Conservation (phyloP, 768 basidiomycete genomes). For the Xerocomus potaroensis region DNA sequence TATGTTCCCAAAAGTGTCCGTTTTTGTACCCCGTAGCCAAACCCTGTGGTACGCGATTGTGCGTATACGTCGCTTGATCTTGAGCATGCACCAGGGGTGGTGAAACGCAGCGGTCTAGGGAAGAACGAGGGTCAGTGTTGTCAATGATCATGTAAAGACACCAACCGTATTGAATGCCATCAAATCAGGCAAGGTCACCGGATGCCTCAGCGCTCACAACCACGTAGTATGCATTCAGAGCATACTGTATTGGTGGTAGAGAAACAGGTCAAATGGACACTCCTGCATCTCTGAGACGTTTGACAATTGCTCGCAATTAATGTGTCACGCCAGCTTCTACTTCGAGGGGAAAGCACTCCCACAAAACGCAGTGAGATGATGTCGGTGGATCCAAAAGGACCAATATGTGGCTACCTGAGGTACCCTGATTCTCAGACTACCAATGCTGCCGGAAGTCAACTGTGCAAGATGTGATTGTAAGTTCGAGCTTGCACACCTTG, state of each 20-base stretch:
- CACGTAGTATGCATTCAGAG: slow-evolving; percentile 94
- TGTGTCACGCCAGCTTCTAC: slow-evolving; percentile 43
- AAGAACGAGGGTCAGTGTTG: background rate
- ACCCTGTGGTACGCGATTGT: slow-evolving; percentile 59
- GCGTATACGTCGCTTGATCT: slow-evolving; percentile 61
- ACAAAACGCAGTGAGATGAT: background rate
- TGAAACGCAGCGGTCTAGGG: slow-evolving; percentile 47
- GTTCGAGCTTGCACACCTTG: slow-evolving; percentile 36
- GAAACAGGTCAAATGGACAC: slow-evolving; percentile 70
- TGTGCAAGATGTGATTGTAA: slow-evolving; percentile 13
- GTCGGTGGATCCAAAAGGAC: background rate
- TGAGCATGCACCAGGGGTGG: slow-evolving; percentile 39
- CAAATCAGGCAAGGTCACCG: slow-evolving; percentile 86
- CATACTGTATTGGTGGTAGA: slow-evolving; percentile 63
- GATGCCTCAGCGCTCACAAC: slow-evolving; percentile 91
- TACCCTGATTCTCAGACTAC: slow-evolving; percentile 66
- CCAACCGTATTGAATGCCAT: slow-evolving; percentile 83
- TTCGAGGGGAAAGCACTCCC: slow-evolving; percentile 82
- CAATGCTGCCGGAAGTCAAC: slow-evolving; percentile 22
- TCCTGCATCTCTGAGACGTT: slow-evolving; percentile 44
- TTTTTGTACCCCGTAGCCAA: slow-evolving; percentile 82
- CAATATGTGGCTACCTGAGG: slow-evolving; percentile 50
- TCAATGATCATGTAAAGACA: slow-evolving; percentile 8
- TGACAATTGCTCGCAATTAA: slow-evolving; percentile 45
- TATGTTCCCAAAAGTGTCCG: slow-evolving; percentile 88